Evolutionary conservation across 1,284 basidiomycete species (phyloP).

Genomic region (Entoloma clypeatum): DNA sequence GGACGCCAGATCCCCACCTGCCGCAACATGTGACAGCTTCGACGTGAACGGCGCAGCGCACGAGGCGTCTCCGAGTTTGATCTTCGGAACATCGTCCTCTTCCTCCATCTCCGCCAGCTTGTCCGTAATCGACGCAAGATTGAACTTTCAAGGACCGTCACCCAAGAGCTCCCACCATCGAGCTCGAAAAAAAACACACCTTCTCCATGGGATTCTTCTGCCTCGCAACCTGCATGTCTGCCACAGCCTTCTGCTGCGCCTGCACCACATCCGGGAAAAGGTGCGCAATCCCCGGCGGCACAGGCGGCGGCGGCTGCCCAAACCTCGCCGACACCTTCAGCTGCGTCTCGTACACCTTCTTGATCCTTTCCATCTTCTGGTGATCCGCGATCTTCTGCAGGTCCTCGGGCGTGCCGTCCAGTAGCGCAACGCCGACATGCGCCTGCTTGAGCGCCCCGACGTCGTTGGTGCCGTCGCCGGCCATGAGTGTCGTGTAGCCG

Average conservation of each 20-base stretch:
- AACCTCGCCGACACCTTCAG: conserved; percentile 85
- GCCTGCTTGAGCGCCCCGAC: conserved; percentile 96
- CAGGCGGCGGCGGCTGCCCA: conserved; percentile 87
- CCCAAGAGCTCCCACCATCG: conserved; percentile 1
- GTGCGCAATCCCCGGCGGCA: conserved; percentile 80
- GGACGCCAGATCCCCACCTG: conserved; percentile 27
- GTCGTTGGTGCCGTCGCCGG: conserved; percentile 96
- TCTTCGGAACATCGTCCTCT: conserved; percentile 90
- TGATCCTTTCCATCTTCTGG: conserved; percentile 82
- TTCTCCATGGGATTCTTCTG: conserved; percentile 88
- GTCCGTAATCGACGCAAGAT: conserved; percentile 82
- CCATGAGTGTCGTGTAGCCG: conserved; percentile 92
- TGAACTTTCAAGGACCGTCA: conserved; percentile 57
- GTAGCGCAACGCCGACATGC: conserved; percentile 88
- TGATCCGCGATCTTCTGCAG: conserved; percentile 91
- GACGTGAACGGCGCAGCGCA: conserved; percentile 97
- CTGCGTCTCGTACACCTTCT: conserved; percentile 95
- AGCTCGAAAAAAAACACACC: conserved; percentile 41
- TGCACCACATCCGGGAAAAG: conserved; percentile 87
- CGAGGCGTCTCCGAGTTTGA: conserved; percentile 95
- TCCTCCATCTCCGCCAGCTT: conserved; percentile 90
- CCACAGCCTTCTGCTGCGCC: conserved; percentile 77
- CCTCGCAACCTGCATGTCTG: conserved; percentile 58
- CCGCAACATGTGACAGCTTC: conserved; percentile 89
- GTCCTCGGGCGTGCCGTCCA: conserved; percentile 90